Conservation (phyloP, 2,329 filamentous ascomycete genomes). For the Hirsutella rhossiliensis region DNA sequence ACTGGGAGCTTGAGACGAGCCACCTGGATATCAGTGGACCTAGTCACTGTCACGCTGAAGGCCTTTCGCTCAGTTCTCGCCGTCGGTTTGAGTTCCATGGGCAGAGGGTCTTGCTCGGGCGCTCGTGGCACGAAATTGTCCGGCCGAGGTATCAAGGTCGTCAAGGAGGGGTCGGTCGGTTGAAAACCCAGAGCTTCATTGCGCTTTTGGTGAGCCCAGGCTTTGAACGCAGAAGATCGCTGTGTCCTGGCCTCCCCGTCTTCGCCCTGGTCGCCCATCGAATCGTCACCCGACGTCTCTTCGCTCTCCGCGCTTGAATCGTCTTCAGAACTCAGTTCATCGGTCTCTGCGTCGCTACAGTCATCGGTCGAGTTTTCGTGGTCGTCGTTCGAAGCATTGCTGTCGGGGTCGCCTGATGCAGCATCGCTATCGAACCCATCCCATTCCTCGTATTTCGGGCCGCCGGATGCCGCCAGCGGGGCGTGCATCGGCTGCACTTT, state of each 20-base stretch:
- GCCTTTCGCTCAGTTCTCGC: constrained; percentile 55
- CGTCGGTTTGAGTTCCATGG: constrained; percentile 51
- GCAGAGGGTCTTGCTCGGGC: constrained; percentile 59
- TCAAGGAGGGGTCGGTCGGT: constrained; percentile 29
- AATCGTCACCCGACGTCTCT: constrained; percentile 13
- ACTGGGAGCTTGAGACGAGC: constrained; percentile 73
- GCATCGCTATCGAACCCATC: constrained; percentile 46
- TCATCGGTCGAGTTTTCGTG: constrained; percentile 12
- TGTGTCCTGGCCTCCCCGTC: constrained; percentile 15
- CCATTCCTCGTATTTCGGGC: constrained; percentile 40
- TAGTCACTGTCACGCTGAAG: constrained; percentile 59
- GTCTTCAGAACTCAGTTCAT: constrained; percentile 14
- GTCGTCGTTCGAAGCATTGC: constrained; percentile 11
- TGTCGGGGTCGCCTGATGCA: constrained; percentile 1
- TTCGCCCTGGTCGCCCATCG: constrained; percentile 18
- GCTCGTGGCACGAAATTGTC: constrained; percentile 55
- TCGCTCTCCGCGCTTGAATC: constrained; percentile 20
- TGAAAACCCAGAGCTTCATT: constrained; percentile 68
- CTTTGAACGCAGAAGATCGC: constrained; percentile 65
- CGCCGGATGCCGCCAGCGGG: constrained; percentile 25
- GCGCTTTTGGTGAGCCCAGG: constrained; percentile 79
- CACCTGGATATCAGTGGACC: constrained; percentile 63
- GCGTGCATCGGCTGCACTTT: constrained; percentile 34
- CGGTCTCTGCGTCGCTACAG: constrained; percentile 11
- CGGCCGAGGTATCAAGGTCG: constrained; percentile 39